A percentile compares a stretch with the other conserved stretches of the same genome.
Evolutionary conservation across 2,329 filamentous ascomycete genomes (phyloP).

Genomic region (Huntiella decipiens): DNA sequence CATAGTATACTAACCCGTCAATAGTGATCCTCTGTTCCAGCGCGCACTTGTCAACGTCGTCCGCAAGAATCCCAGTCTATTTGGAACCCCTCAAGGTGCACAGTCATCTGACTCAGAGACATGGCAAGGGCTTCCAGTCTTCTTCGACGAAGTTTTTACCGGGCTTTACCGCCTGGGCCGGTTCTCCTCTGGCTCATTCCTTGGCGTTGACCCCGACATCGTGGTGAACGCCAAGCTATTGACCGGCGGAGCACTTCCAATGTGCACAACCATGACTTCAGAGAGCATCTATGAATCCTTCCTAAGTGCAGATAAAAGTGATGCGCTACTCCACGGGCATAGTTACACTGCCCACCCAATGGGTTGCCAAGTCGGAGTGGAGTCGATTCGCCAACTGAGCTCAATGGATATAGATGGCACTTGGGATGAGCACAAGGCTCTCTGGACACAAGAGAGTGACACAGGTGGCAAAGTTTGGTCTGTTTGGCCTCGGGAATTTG

Average conservation of each 20-base stretch:
- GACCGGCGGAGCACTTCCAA: conserved; percentile 59
- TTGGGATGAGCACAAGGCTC: conserved; percentile 36
- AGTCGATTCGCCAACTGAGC: conserved; percentile 40
- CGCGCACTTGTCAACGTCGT: conserved; percentile 48
- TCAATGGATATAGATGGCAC: conserved; percentile 33
- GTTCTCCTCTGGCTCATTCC: conserved; percentile 49
- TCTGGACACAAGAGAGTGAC: conserved; percentile 21
- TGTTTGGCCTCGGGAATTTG: conserved; percentile 44
- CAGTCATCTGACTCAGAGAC: conserved; percentile 15
- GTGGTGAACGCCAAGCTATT: conserved; percentile 69
- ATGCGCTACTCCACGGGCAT: conserved; percentile 66
- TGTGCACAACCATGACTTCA: conserved; percentile 59
- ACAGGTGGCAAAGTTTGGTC: conserved; percentile 34
- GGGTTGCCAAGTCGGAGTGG: conserved; percentile 60
- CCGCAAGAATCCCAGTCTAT: conserved; percentile 37
- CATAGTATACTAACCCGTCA: background rate
- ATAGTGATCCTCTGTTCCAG: conserved; percentile 65
- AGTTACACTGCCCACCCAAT: conserved; percentile 75
- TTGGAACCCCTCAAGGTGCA: conserved; percentile 19
- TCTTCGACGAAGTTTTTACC: conserved; percentile 80
- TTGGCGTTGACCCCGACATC: conserved; percentile 51
- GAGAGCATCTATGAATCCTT: conserved; percentile 56
- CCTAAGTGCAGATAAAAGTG: conserved; percentile 50
- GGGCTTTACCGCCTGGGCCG: conserved; percentile 66
- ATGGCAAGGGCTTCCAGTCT: conserved; percentile 59